These are phyloP conservation scores for Penicillium lagena DNA, from an alignment of 495 filamentous ascomycete genomes.

Conservation along the genomic window DNA sequence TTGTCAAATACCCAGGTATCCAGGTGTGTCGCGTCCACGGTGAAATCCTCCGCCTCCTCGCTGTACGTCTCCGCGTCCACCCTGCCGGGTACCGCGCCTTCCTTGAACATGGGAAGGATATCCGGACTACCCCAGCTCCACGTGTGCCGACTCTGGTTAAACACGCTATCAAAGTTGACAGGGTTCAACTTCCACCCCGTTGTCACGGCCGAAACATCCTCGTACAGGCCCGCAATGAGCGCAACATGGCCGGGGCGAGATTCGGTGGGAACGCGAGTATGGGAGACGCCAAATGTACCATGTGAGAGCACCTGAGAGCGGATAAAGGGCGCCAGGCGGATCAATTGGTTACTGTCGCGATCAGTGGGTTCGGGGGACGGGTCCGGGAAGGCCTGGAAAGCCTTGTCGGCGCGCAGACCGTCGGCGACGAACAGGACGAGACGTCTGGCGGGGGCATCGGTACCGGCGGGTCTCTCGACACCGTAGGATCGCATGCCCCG, in stretches of 20 bases:
- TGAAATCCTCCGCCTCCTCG: constrained; percentile 86
- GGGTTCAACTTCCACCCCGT: constrained; percentile 99
- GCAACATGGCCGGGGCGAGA: constrained; percentile 97
- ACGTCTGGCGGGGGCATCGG: constrained; percentile 77
- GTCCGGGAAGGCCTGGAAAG: constrained; percentile 90
- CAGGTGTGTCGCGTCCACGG: constrained; percentile 67
- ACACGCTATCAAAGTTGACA: constrained; percentile 97
- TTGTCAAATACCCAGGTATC: constrained; percentile 96
- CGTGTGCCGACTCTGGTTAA: constrained; percentile 92
- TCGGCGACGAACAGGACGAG: constrained; percentile 97
- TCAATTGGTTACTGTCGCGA: constrained; percentile 47
- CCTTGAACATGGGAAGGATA: constrained; percentile 95
- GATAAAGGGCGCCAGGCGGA: constrained; percentile 87
- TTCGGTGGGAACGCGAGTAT: constrained; percentile 96
- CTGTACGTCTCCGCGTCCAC: constrained; percentile 81
- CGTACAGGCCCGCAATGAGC: constrained; percentile 93
- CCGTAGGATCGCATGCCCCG: constrained; percentile 83
- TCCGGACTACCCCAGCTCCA: constrained; percentile 99
- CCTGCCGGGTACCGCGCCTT: constrained; percentile 80
- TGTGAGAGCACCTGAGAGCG: constrained; percentile 80
- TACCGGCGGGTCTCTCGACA: constrained; percentile 53
- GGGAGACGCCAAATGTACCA: constrained; percentile 98
- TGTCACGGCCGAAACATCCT: constrained; percentile 95
- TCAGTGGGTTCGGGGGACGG: constrained; percentile 63
- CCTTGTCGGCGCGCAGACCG: constrained; percentile 94